Evolutionary conservation across 2,329 filamentous ascomycete genomes (phyloP), one percentile per base, ranked within the genome.

Genomic region (Pseudovirgaria hyperparasitica): DNA sequence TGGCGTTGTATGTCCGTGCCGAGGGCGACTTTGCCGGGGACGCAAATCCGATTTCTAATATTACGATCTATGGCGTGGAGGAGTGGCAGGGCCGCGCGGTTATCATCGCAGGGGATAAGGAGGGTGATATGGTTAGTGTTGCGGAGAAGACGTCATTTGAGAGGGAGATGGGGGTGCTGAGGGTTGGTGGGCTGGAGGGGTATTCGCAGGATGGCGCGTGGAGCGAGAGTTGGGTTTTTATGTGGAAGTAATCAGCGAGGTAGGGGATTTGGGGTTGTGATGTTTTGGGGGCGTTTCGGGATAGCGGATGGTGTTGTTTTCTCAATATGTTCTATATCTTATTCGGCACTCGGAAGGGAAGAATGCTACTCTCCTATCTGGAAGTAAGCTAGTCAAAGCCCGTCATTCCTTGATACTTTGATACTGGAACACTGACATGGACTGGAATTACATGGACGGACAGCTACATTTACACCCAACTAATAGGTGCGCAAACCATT

Each of bases 41-140:
- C 35, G 50, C 43, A 0, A 76, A 74, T 38, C 48, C 63, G 0
- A 55, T 82, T 9, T 67, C 62, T 1, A 76, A 73, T 33, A 60
- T 80, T 19, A 79, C 72, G 0, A 47, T 82, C 23, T 36, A 80
- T 34, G 76, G 76, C 13, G 57, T 77, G 1, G 33, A 48, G 4
- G 37, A 39, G n/a, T 37, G 47, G 12, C 30, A 29, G 42, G 45
- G 39, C 1, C 44, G 39, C n/a, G 63, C 77, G 4, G 51, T 8
- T 11, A n/a, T 30, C 2, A 32, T 38, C 10, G 65, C 62, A 0
- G 39, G 50, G 10, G 36, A 45, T 4, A 43, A 49, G 13, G 48
- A 78, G 6, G 70, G 76, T 40, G 66, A 63, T 0, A 36, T 48
- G 17, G 30, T 35, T 2, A 38, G 79, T 7, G 48, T 47, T 0